Evolutionary conservation across 495 filamentous ascomycete genomes (phyloP).

Genomic region (Penicillium flavigenum): DNA sequence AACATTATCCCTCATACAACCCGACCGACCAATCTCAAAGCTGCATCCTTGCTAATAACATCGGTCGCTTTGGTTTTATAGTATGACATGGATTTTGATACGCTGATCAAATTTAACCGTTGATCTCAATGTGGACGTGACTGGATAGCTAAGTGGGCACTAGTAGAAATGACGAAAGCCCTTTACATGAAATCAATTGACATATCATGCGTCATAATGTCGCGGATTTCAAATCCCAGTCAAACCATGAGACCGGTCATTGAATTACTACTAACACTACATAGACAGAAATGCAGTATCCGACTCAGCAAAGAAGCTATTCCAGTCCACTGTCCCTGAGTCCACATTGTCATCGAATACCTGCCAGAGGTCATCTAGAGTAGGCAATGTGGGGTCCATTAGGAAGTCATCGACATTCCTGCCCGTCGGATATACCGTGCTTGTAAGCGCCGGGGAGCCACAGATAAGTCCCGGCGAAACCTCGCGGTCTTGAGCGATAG

Average conservation of each 20-base stretch:
- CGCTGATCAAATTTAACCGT: neutral
- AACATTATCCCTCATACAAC: neutral
- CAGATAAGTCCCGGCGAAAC: neutral
- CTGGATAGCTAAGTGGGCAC: neutral
- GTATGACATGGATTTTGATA: neutral
- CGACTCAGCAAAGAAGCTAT: conserved; percentile 22
- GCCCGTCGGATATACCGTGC: neutral
- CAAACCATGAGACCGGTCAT: neutral
- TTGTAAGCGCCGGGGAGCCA: neutral
- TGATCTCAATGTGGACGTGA: conserved; percentile 1
- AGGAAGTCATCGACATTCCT: neutral
- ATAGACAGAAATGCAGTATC: conserved; percentile 22
- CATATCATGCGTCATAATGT: conserved; percentile 7
- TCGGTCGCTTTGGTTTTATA: neutral
- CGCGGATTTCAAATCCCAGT: neutral
- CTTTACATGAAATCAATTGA: neutral
- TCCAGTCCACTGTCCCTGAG: conserved; percentile 24
- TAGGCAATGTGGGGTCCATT: conserved; percentile 15
- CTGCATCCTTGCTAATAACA: neutral
- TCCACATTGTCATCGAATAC: conserved; percentile 23
- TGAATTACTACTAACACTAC: neutral
- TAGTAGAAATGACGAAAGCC: neutral
- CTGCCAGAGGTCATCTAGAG: conserved; percentile 27
- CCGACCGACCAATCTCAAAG: neutral
- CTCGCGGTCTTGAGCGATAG: neutral